Evolutionary conservation across 352 stramenopile species (phyloP).

Genomic region (Phytophthora brassicae): DNA sequence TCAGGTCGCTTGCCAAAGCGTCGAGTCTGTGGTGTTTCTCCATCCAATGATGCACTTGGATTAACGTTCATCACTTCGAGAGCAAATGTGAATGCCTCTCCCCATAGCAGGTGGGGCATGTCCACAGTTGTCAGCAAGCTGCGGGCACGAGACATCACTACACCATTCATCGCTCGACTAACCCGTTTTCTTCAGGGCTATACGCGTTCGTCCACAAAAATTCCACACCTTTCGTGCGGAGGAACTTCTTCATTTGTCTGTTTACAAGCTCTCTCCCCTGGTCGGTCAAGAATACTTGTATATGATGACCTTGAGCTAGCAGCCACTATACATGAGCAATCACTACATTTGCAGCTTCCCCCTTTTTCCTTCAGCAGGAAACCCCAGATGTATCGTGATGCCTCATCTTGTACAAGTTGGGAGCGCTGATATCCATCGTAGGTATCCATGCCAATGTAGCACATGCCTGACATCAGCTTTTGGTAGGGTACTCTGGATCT

Average conservation of each 20-base stretch:
- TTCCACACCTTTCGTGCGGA: background rate
- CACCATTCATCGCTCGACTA: background rate
- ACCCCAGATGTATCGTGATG: background rate
- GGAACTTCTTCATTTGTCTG: background rate
- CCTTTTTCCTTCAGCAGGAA: background rate
- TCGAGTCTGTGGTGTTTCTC: conserved; percentile 5
- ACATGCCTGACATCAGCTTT: background rate
- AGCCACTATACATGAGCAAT: background rate
- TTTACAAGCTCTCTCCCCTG: background rate
- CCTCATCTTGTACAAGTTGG: too few relatives aligned
- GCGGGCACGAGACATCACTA: background rate
- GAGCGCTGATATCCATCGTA: background rate
- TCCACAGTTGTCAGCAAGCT: conserved; percentile 1
- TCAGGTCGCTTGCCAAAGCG: background rate
- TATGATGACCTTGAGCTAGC: background rate
- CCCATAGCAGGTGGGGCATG: background rate
- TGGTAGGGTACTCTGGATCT: background rate
- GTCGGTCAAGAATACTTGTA: background rate
- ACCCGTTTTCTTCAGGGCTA: background rate
- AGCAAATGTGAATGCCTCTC: conserved; percentile 6
- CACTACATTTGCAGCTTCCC: background rate
- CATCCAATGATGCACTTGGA: background rate
- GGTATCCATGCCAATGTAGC: background rate
- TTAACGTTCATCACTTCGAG: conserved; percentile 3
- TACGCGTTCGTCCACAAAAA: background rate